Base-by-base conservation (phyloP, 768 basidiomycete species). In the Chalciporus chontae region DNA sequence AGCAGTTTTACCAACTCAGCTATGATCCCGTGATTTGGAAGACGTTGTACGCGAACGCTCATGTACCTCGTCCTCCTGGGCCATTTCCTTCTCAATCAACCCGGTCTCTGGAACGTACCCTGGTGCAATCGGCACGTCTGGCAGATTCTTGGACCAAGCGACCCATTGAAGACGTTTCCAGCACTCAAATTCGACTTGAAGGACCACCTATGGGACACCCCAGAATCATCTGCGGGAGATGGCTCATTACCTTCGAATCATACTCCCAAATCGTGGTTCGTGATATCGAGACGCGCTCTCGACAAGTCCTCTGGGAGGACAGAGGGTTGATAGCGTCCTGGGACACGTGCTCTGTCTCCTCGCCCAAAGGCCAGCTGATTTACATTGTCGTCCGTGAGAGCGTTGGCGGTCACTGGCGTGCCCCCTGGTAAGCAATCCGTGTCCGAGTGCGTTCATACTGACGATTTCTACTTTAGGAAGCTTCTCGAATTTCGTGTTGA, bases 301-400 rank as follows among this genome's bases (percentile, higher is more conserved):
- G 27, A 8, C 52, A 54, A 13, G 38, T 54, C 3, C 8, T 54
- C 2, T 54, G 29, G 38, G 42, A 54, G 26, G 51, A 40, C n/a
- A 3, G 36, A 13, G 24, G 38, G 21, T 15, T 34, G 32, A 51
- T 32, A 8, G 26, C 36, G 15, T 23, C 29, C 32, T 53, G 43
- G 31, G 39, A 40, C 14, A 32, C 21, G 1, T 51, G 50, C 34
- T 44, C 50, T 32, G 19, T 53, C 24, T n/a, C 27, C 15, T 51
- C 42, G 2, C 11, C 31, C 3, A 32, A 18, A 0, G 43, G 29
- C 32, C 42, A 14, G 15, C 17, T 43, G 1, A 18, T 53, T 29
- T 52, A 52, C 19, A 17, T 32, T 14, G 27, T 43, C 21, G 24
- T 37, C 18, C 29, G 31, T 14, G 6, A 34, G 39, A 13, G 26